A percentile compares a stretch with the other conserved stretches of the same genome.
These are phyloP conservation scores for Thalassia testudinum DNA, from an alignment of 116 monocot species.

Conservation along the genomic window DNA sequence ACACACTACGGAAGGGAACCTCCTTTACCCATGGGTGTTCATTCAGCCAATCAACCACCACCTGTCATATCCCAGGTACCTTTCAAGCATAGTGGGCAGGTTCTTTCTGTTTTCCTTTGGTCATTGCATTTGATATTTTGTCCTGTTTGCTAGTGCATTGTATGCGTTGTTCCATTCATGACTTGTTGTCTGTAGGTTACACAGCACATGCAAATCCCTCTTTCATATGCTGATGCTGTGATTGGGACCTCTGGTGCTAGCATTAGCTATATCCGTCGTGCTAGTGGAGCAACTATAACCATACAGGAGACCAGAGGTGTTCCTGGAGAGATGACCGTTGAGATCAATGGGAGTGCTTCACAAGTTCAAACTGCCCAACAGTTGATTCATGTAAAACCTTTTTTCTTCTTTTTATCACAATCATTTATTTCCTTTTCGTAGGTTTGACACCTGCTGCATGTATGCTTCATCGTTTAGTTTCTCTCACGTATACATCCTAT, in stretches of 20 bases:
- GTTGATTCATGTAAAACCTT: slow-evolving; percentile 41
- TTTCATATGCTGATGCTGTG: slow-evolving; percentile 94
- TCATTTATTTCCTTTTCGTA: too few species aligned
- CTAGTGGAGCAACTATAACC: slow-evolving; percentile 88
- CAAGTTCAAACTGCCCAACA: slow-evolving; percentile 92
- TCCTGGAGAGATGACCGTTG: slow-evolving; percentile 86
- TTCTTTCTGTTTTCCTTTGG: too few species aligned
- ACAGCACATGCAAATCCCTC: slow-evolving; percentile 87
- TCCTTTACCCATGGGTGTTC: slow-evolving; percentile 16
- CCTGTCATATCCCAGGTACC: slow-evolving; percentile 45
- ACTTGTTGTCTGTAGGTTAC: slow-evolving; percentile 42
- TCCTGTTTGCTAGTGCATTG: too few species aligned
- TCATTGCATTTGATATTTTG: too few species aligned
- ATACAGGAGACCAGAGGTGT: slow-evolving; percentile 81
- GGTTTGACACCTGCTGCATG: too few species aligned
- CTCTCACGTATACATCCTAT: too few species aligned
- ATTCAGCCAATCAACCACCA: slow-evolving; percentile 25
- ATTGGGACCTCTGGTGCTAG: slow-evolving; percentile 79
- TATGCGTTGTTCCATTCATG: too few species aligned
- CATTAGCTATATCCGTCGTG: slow-evolving; percentile 93
- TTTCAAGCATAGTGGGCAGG: too few species aligned
- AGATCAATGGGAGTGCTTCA: slow-evolving; percentile 65
- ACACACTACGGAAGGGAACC: slow-evolving; percentile 58
- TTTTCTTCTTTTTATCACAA: neutral
- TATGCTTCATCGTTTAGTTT: too few species aligned